Evolutionary conservation across 169 alveolate species (phyloP).

Genomic region (Cryptosporidium xiaoi): DNA sequence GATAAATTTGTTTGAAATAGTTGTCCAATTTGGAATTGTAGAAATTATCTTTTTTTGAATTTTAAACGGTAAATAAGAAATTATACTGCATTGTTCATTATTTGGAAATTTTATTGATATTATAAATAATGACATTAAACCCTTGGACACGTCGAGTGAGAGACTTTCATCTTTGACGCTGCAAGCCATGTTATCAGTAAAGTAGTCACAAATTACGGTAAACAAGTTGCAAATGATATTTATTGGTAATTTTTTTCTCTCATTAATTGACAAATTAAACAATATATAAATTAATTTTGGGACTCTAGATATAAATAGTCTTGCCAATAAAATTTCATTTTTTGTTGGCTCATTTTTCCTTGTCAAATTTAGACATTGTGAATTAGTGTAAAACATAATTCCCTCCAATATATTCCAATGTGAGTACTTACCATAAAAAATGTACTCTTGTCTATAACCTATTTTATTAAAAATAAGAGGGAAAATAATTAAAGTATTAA

Average conservation of each 20-base stretch:
- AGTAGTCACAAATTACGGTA: conserved; percentile 2
- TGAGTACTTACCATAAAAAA: conserved; percentile 3
- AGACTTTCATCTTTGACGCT: background rate
- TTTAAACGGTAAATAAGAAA: conserved; percentile 9
- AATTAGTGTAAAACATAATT: conserved; percentile 15
- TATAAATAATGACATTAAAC: conserved; percentile 41
- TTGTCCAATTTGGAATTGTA: conserved; percentile 47
- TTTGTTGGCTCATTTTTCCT: background rate
- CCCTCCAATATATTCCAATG: conserved; percentile 31
- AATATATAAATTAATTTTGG: conserved; percentile 40
- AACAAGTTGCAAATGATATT: conserved; percentile 43
- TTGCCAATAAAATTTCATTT: conserved; percentile 30
- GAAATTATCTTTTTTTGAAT: conserved; percentile 43
- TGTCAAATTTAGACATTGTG: background rate
- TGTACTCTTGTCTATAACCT: conserved; percentile 19
- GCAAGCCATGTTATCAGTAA: background rate
- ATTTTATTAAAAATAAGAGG: conserved; percentile 23
- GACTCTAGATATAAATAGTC: conserved; percentile 32
- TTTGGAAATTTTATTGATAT: background rate
- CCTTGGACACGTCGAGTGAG: background rate
- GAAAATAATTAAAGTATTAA: conserved; percentile 11
- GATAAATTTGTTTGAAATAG: conserved; percentile 34
- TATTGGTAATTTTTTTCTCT: conserved; percentile 1
- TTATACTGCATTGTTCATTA: background rate
- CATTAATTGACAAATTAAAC: background rate